Percentiles rank a stretch among this genome's conserved stretches.
Conservation (phyloP, 108 stramenopile species). For the Cyclotella cryptica region DNA sequence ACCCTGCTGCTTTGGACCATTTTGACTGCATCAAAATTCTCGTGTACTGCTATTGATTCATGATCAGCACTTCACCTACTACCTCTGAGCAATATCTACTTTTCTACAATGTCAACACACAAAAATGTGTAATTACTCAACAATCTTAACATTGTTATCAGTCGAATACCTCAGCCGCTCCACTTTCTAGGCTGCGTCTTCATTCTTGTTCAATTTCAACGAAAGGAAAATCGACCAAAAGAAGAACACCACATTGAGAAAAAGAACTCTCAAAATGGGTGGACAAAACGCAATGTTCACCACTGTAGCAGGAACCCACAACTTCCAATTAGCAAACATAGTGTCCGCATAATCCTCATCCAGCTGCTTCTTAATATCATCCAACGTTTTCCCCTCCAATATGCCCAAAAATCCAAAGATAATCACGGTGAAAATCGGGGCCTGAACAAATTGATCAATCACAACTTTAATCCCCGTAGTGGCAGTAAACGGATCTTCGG, state of each 20-base stretch:
- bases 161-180: too few relatives aligned
- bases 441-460: conserved; percentile 95
- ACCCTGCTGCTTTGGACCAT: too few relatives aligned
- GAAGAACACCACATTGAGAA: conserved; percentile 93
- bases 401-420: conserved; percentile 89
- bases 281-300: conserved; percentile 93
- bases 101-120: too few relatives aligned
- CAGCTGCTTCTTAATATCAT: conserved; percentile 72
- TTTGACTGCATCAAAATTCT: too few relatives aligned
- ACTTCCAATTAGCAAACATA: conserved; percentile 91
- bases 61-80: too few relatives aligned
- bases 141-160: neutral
- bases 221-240: conserved; percentile 93
- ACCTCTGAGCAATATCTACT: too few relatives aligned
- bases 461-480: conserved; percentile 86
- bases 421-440: conserved; percentile 92
- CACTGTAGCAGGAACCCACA: conserved; percentile 90
- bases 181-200: conserved; percentile 7
- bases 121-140: too few relatives aligned
- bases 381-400: conserved; percentile 81
- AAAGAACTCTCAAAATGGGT: conserved; percentile 88
- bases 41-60: too few relatives aligned
- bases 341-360: conserved; percentile 87
- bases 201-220: conserved; percentile 82
- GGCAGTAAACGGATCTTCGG: conserved; percentile 82